These are phyloP conservation scores for Fusarium concolor DNA, from an alignment of 2,329 filamentous ascomycete genomes.

Conservation along the genomic window DNA sequence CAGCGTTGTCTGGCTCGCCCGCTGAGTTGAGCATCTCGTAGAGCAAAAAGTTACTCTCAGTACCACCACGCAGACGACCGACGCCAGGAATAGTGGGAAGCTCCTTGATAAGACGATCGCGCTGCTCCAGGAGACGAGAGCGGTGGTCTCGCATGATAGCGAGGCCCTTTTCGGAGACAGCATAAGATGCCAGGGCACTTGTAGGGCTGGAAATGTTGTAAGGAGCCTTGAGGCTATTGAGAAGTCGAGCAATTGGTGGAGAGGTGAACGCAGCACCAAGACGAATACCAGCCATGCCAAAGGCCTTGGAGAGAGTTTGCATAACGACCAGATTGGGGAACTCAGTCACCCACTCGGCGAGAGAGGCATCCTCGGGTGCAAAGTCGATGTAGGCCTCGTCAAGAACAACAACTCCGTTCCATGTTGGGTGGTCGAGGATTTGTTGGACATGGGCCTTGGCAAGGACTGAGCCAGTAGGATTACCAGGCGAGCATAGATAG, in stretches of 20 bases:
- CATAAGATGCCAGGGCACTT: conserved; percentile 80
- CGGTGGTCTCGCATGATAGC: conserved; percentile 78
- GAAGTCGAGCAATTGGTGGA: conserved; percentile 77
- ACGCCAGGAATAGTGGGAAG: conserved; percentile 81
- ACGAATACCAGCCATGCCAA: conserved; percentile 93
- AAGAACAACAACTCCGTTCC: conserved; percentile 93
- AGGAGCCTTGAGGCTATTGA: conserved; percentile 94
- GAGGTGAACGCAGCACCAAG: conserved; percentile 87
- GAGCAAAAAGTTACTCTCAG: conserved; percentile 87
- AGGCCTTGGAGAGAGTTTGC: conserved; percentile 98
- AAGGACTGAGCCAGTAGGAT: conserved; percentile 87
- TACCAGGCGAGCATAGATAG: conserved; percentile 95
- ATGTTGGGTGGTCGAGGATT: conserved; percentile 86
- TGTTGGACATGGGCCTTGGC: conserved; percentile 77
- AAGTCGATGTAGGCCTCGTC: conserved; percentile 99
- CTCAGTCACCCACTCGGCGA: conserved; percentile 91
- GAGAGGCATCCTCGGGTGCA: conserved; percentile 77
- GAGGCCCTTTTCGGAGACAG: conserved; percentile 75
- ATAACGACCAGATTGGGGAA: conserved; percentile 97
- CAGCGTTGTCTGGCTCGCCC: conserved; percentile 81
- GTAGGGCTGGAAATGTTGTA: conserved; percentile 96
- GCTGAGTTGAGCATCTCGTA: conserved; percentile 83
- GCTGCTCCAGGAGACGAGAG: conserved; percentile 77
- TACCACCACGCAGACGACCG: conserved; percentile 83
- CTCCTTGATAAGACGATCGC: conserved; percentile 79